Evolutionary conservation across 1,284 basidiomycete genomes (phyloP).

Genomic region (Bondarzewia mesenterica): DNA sequence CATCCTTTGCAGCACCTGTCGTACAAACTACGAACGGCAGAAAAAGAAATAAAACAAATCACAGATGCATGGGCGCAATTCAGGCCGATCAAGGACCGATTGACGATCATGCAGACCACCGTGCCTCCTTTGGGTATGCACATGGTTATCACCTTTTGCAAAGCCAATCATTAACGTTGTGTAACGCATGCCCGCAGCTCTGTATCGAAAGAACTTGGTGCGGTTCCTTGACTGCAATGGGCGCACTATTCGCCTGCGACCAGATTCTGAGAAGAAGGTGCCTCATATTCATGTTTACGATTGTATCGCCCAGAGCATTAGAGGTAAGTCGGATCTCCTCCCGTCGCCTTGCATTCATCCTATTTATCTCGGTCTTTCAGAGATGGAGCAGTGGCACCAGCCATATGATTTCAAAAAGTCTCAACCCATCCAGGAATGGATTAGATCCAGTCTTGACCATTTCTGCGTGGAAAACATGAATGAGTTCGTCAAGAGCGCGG

Average conservation of each 20-base stretch:
- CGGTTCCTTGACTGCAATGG: too few relatives aligned
- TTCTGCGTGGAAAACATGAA: constrained; percentile 21
- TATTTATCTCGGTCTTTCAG: constrained; percentile 2
- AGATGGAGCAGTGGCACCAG: constrained; percentile 13
- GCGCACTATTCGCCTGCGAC: too few relatives aligned
- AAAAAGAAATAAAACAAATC: neutral
- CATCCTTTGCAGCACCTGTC: neutral
- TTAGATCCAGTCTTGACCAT: too few relatives aligned
- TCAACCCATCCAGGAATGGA: constrained; percentile 5
- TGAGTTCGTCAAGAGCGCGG: constrained; percentile 5
- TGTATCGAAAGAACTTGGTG: too few relatives aligned
- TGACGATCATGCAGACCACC: neutral
- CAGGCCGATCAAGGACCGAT: neutral
- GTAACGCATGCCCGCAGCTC: too few relatives aligned
- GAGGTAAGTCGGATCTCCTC: constrained; percentile 6
- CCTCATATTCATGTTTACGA: neutral
- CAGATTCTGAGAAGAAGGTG: neutral
- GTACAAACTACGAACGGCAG: neutral
- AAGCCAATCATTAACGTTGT: neutral
- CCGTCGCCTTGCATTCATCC: neutral
- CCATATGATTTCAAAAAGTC: constrained; percentile 6
- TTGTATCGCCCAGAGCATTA: neutral
- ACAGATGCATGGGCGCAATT: neutral
- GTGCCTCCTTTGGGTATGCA: neutral
- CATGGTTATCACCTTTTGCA: neutral